phyloP scores from a whole-genome alignment of 805 yeast species.

The Brettanomyces sp. region DNA sequence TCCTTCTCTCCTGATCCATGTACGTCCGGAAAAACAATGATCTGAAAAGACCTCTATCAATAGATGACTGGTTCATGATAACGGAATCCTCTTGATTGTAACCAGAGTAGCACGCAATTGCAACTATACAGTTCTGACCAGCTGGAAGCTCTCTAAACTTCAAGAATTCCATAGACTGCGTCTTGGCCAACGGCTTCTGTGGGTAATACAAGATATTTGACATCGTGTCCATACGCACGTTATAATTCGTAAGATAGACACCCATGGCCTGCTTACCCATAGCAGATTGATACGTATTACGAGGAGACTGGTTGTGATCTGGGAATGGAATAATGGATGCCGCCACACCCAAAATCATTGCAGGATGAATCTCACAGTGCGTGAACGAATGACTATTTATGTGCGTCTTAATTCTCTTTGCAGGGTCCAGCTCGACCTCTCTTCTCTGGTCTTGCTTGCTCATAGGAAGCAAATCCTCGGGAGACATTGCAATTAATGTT shows the following conservation, averaged over 20 bases:
- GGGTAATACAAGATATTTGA: slow-evolving; percentile 96
- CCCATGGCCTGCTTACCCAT: slow-evolving; percentile 99
- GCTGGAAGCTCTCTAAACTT: slow-evolving; percentile 98
- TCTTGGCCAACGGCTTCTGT: slow-evolving; percentile 95
- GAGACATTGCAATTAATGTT: slow-evolving; percentile 96
- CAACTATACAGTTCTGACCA: slow-evolving; percentile 97
- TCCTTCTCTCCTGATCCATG: slow-evolving; percentile 97
- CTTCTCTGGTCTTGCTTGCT: slow-evolving; percentile 31
- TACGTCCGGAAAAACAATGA: slow-evolving; percentile 93
- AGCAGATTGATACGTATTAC: slow-evolving; percentile 98
- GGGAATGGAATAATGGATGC: slow-evolving; percentile 99
- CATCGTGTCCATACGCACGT: slow-evolving; percentile 99
- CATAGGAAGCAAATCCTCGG: slow-evolving; percentile 79
- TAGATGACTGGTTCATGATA: slow-evolving; percentile 98
- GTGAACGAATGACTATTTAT: slow-evolving; percentile 68
- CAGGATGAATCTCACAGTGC: slow-evolving; percentile 98
- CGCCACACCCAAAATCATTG: slow-evolving; percentile 97
- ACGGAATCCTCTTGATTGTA: slow-evolving; percentile 99
- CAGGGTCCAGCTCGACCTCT: slow-evolving; percentile 50
- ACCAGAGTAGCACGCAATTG: slow-evolving; percentile 96
- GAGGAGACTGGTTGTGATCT: slow-evolving; percentile 98
- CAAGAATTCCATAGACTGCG: slow-evolving; percentile 94
- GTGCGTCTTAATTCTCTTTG: slow-evolving; percentile 70
- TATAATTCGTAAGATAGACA: slow-evolving; percentile 88
- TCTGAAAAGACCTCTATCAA: slow-evolving; percentile 93